Evolutionary conservation across 768 basidiomycete species (phyloP).

Genomic region (Megacollybia marginata): DNA sequence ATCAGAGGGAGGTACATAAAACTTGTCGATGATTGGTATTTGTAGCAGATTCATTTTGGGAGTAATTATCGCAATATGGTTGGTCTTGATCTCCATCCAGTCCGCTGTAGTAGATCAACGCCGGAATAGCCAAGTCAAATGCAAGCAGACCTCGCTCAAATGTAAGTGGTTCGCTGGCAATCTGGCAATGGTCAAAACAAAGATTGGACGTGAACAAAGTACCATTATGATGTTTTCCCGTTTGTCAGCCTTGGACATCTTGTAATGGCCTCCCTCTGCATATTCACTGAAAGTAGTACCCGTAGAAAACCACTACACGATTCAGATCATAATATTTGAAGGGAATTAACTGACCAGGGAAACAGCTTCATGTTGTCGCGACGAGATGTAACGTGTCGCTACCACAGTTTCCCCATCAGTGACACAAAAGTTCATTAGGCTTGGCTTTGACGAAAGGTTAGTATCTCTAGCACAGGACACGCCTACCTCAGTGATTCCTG

Average conservation of each 20-base stretch:
- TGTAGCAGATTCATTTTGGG: constrained; percentile 93
- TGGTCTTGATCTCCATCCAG: constrained; percentile 99
- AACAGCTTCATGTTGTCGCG: constrained; percentile 85
- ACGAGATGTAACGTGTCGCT: constrained; percentile 92
- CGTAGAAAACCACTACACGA: constrained; percentile 83
- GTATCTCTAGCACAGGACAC: background rate
- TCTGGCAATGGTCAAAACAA: constrained; percentile 28
- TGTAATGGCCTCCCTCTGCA: constrained; percentile 36
- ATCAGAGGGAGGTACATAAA: constrained; percentile 82
- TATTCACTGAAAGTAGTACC: constrained; percentile 31
- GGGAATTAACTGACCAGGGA: constrained; percentile 51
- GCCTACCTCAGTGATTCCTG: constrained; percentile 62
- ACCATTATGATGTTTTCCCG: constrained; percentile 94
- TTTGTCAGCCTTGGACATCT: constrained; percentile 94
- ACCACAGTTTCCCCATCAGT: constrained; percentile 93
- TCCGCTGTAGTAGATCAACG: constrained; percentile 47
- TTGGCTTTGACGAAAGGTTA: constrained; percentile 44
- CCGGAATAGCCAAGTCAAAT: background rate
- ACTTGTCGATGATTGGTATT: constrained; percentile 91
- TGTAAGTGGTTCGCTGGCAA: constrained; percentile 90
- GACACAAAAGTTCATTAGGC: constrained; percentile 92
- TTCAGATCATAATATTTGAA: background rate
- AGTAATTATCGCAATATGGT: constrained; percentile 92
- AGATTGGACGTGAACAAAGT: constrained; percentile 9
- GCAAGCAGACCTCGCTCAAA: constrained; percentile 80